These are phyloP conservation scores for Ceratobasidium theobromae DNA, from an alignment of 1,284 basidiomycete species.

Conservation along the genomic window DNA sequence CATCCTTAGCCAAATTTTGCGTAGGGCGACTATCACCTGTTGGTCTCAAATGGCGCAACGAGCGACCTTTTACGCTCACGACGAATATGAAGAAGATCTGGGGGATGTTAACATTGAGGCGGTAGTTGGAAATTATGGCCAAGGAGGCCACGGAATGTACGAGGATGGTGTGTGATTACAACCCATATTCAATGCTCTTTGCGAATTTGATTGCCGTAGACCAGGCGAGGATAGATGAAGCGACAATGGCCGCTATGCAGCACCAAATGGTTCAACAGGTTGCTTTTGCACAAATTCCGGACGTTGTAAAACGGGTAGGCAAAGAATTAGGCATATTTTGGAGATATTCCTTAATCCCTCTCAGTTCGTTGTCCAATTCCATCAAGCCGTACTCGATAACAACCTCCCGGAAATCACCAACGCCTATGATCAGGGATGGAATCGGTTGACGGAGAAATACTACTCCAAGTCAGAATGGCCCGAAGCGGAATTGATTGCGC, in stretches of 20 bases:
- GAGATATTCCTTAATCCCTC: not conserved
- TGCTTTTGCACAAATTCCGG: constrained; percentile 74
- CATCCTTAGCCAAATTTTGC: constrained; percentile 26
- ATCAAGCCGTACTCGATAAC: constrained; percentile 83
- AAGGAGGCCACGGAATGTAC: constrained; percentile 54
- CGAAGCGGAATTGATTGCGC: constrained; percentile 92
- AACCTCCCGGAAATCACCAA: constrained; percentile 86
- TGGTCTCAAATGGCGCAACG: constrained; percentile 34
- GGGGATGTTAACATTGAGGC: constrained; percentile 70
- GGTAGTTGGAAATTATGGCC: constrained; percentile 67
- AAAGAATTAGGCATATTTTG: not conserved
- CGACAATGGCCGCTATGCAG: constrained; percentile 63
- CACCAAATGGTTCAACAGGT: constrained; percentile 79
- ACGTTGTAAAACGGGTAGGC: constrained; percentile 75
- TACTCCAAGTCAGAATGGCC: constrained; percentile 96
- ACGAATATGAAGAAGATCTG: constrained; percentile 71
- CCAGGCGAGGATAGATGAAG: constrained; percentile 55
- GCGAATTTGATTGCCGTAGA: not conserved
- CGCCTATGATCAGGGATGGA: constrained; percentile 96
- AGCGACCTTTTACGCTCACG: constrained; percentile 42
- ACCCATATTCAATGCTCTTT: not conserved
- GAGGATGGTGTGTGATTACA: constrained; percentile 58
- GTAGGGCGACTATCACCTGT: not conserved
- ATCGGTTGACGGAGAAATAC: constrained; percentile 93
- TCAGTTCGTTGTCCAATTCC: constrained; percentile 89